Evolutionary conservation across 1,139 yeast species (phyloP).

Genomic region (Pichia sp.): DNA sequence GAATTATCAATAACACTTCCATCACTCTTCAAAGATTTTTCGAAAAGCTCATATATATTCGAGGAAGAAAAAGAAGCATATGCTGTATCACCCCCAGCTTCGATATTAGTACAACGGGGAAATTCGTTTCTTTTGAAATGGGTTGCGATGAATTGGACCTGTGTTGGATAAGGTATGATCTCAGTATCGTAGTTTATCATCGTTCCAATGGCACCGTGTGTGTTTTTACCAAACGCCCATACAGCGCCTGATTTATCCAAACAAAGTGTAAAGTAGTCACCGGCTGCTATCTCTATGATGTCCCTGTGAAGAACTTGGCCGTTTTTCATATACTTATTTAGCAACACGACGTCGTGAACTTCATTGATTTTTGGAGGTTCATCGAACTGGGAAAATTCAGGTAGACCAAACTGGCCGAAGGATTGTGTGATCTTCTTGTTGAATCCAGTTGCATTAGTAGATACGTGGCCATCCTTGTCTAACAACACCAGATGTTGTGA

Average conservation of each 20-base stretch:
- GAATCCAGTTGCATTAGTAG: conserved; percentile 54
- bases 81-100: conserved; percentile 68
- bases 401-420: conserved; percentile 80
- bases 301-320: conserved; percentile 38
- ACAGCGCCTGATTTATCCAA: conserved; percentile 57
- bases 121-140: conserved; percentile 38
- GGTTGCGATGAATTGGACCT: conserved; percentile 38
- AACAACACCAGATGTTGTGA: conserved; percentile 60
- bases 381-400: conserved; percentile 62
- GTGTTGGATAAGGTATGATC: conserved; percentile 63
- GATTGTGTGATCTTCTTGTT: conserved; percentile 34
- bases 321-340: conserved; percentile 34
- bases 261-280: conserved; percentile 68
- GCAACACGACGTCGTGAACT: conserved; percentile 33
- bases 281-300: conserved; percentile 63
- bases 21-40: conserved; percentile 24
- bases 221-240: conserved; percentile 83
- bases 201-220: conserved; percentile 78
- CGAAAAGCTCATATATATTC: conserved; percentile 32
- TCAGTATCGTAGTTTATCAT: conserved; percentile 63
- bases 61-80: conserved; percentile 44
- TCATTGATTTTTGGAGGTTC: conserved; percentile 41
- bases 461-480: conserved; percentile 59
- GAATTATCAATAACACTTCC: conserved; percentile 12
- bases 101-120: conserved; percentile 46